Evolutionary conservation across 768 basidiomycete species (phyloP).

Genomic region (Butyriboletus loyo): DNA sequence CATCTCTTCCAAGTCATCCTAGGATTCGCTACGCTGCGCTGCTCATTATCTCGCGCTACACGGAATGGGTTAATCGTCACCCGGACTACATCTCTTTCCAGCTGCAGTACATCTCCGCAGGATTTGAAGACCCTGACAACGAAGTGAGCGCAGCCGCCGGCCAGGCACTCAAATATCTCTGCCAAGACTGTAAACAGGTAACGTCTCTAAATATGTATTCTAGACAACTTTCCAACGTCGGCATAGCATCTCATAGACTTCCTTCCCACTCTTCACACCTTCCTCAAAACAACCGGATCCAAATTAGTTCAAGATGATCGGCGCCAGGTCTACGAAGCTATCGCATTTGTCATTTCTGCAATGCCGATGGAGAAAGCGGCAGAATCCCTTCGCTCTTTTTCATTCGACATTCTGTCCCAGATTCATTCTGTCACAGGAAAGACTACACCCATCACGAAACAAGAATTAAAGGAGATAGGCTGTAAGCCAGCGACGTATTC

Average conservation of each 20-base stretch:
- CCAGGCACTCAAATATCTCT: slow-evolving; percentile 93
- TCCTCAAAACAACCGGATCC: slow-evolving; percentile 73
- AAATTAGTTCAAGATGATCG: slow-evolving; percentile 85
- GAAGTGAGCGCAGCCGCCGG: slow-evolving; percentile 94
- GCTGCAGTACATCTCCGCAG: slow-evolving; percentile 87
- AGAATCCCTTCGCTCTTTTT: slow-evolving; percentile 81
- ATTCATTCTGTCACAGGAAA: slow-evolving; percentile 65
- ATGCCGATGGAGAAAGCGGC: slow-evolving; percentile 92
- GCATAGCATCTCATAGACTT: slow-evolving; percentile 85
- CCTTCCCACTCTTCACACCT: slow-evolving; percentile 86
- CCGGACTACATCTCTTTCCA: slow-evolving; percentile 83
- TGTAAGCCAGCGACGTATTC: slow-evolving; percentile 46
- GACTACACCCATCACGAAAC: slow-evolving; percentile 55
- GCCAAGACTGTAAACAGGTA: slow-evolving; percentile 93
- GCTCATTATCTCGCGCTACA: slow-evolving; percentile 92
- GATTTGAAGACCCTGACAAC: slow-evolving; percentile 75
- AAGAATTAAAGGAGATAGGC: slow-evolving; percentile 64
- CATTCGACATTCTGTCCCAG: slow-evolving; percentile 75
- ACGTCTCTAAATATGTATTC: slow-evolving; percentile 6
- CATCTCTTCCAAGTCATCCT: slow-evolving; percentile 84
- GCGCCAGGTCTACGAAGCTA: slow-evolving; percentile 91
- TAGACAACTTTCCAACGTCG: slow-evolving; percentile 1
- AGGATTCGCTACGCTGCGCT: slow-evolving; percentile 93
- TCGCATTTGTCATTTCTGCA: slow-evolving; percentile 89
- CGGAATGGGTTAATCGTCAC: slow-evolving; percentile 92